Evolutionary conservation across 1,284 basidiomycete species (phyloP).

Genomic region (Ustilago curta): DNA sequence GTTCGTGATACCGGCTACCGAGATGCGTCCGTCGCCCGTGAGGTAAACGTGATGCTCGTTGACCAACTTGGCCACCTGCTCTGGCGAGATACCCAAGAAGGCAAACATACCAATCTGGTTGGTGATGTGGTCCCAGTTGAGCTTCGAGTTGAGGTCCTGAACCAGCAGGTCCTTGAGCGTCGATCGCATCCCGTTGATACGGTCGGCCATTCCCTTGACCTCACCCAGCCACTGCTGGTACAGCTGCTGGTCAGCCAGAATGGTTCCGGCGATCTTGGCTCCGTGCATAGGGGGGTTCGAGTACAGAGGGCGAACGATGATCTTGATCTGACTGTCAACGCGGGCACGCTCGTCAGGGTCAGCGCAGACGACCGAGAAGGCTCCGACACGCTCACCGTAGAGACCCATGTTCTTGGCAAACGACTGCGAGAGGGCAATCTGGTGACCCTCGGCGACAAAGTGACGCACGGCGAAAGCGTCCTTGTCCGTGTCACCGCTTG

Average conservation of each 20-base stretch:
- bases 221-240: constrained; percentile 71
- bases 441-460: constrained; percentile 70
- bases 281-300: constrained; percentile 94
- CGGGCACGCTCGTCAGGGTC: constrained; percentile 65
- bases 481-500: constrained; percentile 64
- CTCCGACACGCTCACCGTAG: constrained; percentile 69
- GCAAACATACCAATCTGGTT: constrained; percentile 70
- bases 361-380: constrained; percentile 63
- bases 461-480: constrained; percentile 69
- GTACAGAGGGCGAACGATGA: constrained; percentile 96
- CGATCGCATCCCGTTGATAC: constrained; percentile 69
- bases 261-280: constrained; percentile 71
- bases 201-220: constrained; percentile 70
- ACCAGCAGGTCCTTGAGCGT: constrained; percentile 67
- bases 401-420: constrained; percentile 70
- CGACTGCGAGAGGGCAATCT: constrained; percentile 64
- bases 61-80: constrained; percentile 68
- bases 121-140: constrained; percentile 70
- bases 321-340: constrained; percentile 75
- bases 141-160: constrained; percentile 67
- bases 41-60: constrained; percentile 70
- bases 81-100: constrained; percentile 67
- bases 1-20: constrained; percentile 68
- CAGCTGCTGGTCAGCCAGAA: constrained; percentile 70
- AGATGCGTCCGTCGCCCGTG: constrained; percentile 69